Base-by-base conservation (phyloP, 208 protist genomes). In the Herpetomonas tarakana region DNA sequence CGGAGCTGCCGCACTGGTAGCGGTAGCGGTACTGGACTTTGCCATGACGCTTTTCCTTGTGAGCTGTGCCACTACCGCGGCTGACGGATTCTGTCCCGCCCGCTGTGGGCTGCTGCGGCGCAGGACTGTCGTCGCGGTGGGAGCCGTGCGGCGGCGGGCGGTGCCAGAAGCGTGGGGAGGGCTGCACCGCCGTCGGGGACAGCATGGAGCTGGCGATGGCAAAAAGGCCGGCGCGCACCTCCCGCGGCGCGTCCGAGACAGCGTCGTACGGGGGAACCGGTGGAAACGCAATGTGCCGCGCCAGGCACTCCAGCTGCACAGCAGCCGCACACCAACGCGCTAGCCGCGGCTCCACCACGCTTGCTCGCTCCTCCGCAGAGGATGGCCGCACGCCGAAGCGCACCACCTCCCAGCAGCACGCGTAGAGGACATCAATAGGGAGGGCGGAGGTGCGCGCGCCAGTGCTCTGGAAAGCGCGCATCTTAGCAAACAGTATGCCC, bases 1-100 rank as follows among this genome's bases (percentile, higher is more conserved):
- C n/a, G n/a, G n/a, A n/a, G n/a, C n/a, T n/a, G 41, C 3, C 29
- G 45, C 44, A 61, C 56, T 78, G 66, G 24, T 65, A 68, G 29
- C 71, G 71, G 73, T 80, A 84, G n/a, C 68, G 64, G 59, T 80
- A 84, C 41, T 84, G 70, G 9, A 80, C 58, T 47, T 76, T 77
- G 22, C 50, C 52, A n/a, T 22, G 3, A 6, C 58, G 63, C 56
- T 76, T 81, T 18, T 1, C 24, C 16, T 31, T 51, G 16, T 18
- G 28, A 0, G n/a, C n/a, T n/a, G n/a, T n/a, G n/a, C n/a, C n/a
- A n/a, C n/a, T n/a, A n/a, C n/a, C n/a, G n/a, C n/a, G n/a, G n/a
- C n/a, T n/a, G n/a, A n/a, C n/a, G n/a, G n/a, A n/a, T n/a, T n/a
- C n/a, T n/a, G n/a, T n/a, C n/a, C n/a, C n/a, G n/a, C n/a, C n/a